Evolutionary conservation across 2,329 filamentous ascomycete species (phyloP).

Genomic region (Paramyrothecium roridum): DNA sequence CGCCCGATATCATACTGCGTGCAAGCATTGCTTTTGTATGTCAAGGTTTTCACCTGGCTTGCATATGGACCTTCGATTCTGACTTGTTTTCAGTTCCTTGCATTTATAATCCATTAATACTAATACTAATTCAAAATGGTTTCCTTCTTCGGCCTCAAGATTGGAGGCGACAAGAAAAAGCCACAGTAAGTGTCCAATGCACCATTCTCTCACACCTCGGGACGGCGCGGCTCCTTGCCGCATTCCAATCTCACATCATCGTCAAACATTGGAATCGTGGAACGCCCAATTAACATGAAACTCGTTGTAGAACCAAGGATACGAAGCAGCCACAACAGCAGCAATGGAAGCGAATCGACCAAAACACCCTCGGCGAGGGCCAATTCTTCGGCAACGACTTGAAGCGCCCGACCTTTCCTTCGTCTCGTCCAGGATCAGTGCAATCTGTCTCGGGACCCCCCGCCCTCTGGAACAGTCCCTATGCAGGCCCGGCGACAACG

Average conservation of each 20-base stretch:
- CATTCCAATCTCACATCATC: not conserved
- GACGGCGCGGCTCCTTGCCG: not conserved
- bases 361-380: constrained; percentile 26
- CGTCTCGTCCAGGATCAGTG: constrained; percentile 37
- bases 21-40: too few species aligned
- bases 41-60: too few species aligned
- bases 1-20: not conserved
- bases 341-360: constrained; percentile 27
- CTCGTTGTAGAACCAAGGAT: constrained; percentile 3
- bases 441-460: constrained; percentile 24
- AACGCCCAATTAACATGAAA: not conserved
- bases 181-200: constrained; percentile 31
- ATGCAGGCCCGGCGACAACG: constrained; percentile 31
- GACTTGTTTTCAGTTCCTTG: too few species aligned
- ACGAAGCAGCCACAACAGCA: constrained; percentile 19
- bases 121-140: constrained; percentile 39
- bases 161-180: constrained; percentile 56
- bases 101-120: not conserved
- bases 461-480: constrained; percentile 28
- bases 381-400: constrained; percentile 34
- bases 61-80: too few species aligned
- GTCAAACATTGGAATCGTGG: not conserved
- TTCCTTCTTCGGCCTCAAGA: constrained; percentile 56
- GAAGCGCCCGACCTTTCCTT: constrained; percentile 28
- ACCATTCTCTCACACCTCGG: not conserved